These are phyloP conservation scores for Tilletia setariae DNA, from an alignment of 1,284 basidiomycete genomes.

Conservation along the genomic window DNA sequence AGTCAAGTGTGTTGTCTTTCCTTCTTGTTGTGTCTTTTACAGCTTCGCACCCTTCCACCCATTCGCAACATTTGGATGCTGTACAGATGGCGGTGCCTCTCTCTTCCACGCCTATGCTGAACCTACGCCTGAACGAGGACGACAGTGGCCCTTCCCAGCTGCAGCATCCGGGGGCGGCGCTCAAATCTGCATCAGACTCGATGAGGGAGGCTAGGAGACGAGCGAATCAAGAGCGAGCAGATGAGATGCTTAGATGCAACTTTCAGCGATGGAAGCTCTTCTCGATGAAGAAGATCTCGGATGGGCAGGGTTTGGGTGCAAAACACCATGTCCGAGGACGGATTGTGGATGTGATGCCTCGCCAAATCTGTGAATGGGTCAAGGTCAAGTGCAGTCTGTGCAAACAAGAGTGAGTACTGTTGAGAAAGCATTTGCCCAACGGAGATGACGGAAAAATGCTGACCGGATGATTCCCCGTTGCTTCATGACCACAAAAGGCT, in stretches of 20 bases:
- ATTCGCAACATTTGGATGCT: background rate
- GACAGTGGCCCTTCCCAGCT: background rate
- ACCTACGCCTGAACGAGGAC: background rate
- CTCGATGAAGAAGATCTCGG: background rate
- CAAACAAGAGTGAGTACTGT: background rate
- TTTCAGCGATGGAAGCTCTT: background rate
- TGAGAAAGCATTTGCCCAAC: no score
- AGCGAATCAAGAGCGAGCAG: background rate
- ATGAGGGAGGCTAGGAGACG: background rate
- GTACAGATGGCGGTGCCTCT: background rate
- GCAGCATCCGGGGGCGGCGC: no score
- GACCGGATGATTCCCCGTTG: background rate
- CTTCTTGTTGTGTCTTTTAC: background rate
- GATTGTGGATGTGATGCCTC: conserved; percentile 1
- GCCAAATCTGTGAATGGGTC: background rate
- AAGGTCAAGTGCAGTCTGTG: background rate
- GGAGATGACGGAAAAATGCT: no score
- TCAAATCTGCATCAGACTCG: no score
- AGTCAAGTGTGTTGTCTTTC: no score
- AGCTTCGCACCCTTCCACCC: conserved; percentile 3
- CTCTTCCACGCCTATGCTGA: background rate
- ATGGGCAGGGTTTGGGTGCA: background rate
- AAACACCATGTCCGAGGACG: conserved; percentile 9
- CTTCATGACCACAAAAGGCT: background rate
- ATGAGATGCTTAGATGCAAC: background rate